Evolutionary conservation across 2,329 filamentous ascomycete species (phyloP).

Genomic region (Pseudomassariella vexata): DNA sequence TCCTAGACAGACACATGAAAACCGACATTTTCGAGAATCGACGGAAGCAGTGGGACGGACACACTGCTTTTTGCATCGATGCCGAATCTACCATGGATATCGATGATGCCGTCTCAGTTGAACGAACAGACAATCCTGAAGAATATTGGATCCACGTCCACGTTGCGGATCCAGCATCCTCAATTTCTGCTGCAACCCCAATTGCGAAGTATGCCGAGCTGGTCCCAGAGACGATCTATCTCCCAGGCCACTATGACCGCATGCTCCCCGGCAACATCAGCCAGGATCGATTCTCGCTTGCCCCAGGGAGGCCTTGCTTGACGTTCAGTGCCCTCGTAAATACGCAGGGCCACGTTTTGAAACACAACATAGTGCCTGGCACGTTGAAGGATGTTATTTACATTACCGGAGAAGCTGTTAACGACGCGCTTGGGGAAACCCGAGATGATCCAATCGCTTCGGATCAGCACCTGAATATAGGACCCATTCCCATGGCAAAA

Average conservation of each 20-base stretch:
- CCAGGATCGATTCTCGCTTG: conserved; percentile 49
- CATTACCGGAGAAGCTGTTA: conserved; percentile 47
- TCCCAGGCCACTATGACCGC: conserved; percentile 49
- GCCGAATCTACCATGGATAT: conserved; percentile 60
- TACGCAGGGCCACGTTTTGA: conserved; percentile 44
- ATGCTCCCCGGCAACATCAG: conserved; percentile 52
- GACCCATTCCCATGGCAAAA: conserved; percentile 16
- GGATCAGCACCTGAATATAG: conserved; percentile 25
- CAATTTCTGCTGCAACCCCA: conserved; percentile 52
- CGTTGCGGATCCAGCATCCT: conserved; percentile 71
- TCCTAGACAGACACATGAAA: conserved; percentile 26
- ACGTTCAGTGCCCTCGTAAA: conserved; percentile 59
- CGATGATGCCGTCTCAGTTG: conserved; percentile 73
- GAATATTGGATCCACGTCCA: conserved; percentile 75
- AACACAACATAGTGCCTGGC: conserved; percentile 48
- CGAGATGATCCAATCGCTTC: conserved; percentile 18
- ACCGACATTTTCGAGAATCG: conserved; percentile 40
- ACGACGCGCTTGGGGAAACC: conserved; percentile 33
- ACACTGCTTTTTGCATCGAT: conserved; percentile 70
- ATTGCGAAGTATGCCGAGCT: conserved; percentile 57
- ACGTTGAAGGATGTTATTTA: conserved; percentile 49
- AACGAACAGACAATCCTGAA: conserved; percentile 43
- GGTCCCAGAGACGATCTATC: conserved; percentile 53
- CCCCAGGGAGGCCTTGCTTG: conserved; percentile 42
- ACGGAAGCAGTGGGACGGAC: conserved; percentile 53